Evolutionary conservation across 106 monocot genomes (phyloP).

Genomic region (Acorus gramineus): DNA sequence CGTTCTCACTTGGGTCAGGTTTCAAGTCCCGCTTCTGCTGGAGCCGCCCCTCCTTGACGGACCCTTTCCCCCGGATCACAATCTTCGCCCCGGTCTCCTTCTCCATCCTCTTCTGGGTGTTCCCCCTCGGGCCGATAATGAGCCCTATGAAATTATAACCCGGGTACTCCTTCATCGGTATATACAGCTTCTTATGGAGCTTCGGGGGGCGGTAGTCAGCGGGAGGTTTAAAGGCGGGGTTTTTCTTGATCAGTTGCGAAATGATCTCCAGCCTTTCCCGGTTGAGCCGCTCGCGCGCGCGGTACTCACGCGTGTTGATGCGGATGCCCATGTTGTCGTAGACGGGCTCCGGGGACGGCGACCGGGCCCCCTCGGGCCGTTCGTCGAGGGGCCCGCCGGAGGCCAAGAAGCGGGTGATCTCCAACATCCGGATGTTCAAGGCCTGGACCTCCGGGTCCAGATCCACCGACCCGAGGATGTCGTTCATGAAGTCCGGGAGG

Average conservation of each 20-base stretch:
- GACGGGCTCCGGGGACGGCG: slow-evolving; percentile 29
- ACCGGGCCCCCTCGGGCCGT: neutral
- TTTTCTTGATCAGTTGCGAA: slow-evolving; percentile 7
- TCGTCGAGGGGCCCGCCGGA: neutral
- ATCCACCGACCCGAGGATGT: neutral
- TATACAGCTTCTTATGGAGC: slow-evolving; percentile 45
- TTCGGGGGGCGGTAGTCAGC: neutral
- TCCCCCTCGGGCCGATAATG: slow-evolving; percentile 59
- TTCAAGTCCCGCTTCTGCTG: neutral
- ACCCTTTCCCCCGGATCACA: slow-evolving; percentile 45
- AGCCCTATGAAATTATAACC: slow-evolving; percentile 60
- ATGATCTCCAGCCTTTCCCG: slow-evolving; percentile 12
- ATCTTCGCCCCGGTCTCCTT: slow-evolving; percentile 50
- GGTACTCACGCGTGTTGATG: slow-evolving; percentile 6
- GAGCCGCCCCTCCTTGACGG: neutral
- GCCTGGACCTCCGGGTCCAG: slow-evolving; percentile 6
- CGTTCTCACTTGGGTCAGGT: slow-evolving; percentile 13
- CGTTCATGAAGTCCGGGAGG: slow-evolving; percentile 12
- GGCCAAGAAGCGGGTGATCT: slow-evolving; percentile 8
- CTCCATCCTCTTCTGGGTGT: slow-evolving; percentile 54
- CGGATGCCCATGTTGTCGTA: slow-evolving; percentile 93
- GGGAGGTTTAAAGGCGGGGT: neutral
- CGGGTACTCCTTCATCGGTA: slow-evolving; percentile 54
- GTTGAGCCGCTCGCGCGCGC: neutral
- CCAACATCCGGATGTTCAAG: slow-evolving; percentile 9